phyloP scores from a whole-genome alignment of 202 grass and related monocot species.

The Bolboschoenoplectus hybrid region DNA sequence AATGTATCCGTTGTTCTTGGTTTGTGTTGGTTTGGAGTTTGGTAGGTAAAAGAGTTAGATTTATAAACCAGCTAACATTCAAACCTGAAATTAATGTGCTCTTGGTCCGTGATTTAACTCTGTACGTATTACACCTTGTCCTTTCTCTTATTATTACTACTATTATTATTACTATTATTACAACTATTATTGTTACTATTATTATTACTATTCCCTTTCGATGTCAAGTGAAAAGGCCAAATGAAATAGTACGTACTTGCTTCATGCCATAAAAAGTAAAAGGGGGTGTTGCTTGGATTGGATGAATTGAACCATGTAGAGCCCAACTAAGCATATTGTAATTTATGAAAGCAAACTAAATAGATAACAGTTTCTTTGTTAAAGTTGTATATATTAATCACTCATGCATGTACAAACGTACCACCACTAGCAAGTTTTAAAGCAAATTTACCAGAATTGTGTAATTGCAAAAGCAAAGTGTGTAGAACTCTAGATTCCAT shows the following conservation, averaged over 20 bases:
- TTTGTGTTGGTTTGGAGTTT: background rate
- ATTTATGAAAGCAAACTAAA: background rate
- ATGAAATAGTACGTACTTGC: background rate
- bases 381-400: background rate
- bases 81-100: slow-evolving; percentile 18
- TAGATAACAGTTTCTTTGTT: background rate
- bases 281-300: background rate
- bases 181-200: no score
- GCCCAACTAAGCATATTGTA: background rate
- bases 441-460: background rate
- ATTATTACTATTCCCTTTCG: background rate
- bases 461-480: background rate
- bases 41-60: slow-evolving; percentile 18
- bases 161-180: no score
- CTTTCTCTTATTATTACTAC: no score
- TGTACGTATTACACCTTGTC: background rate
- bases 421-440: background rate
- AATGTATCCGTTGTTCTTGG: background rate
- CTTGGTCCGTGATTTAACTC: background rate
- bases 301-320: background rate
- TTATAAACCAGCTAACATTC: slow-evolving; percentile 2
- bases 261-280: background rate
- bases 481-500: background rate
- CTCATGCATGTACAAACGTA: no score
- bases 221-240: background rate